Evolutionary conservation across 106 monocot species (phyloP).

Genomic region (Allium sativum): DNA sequence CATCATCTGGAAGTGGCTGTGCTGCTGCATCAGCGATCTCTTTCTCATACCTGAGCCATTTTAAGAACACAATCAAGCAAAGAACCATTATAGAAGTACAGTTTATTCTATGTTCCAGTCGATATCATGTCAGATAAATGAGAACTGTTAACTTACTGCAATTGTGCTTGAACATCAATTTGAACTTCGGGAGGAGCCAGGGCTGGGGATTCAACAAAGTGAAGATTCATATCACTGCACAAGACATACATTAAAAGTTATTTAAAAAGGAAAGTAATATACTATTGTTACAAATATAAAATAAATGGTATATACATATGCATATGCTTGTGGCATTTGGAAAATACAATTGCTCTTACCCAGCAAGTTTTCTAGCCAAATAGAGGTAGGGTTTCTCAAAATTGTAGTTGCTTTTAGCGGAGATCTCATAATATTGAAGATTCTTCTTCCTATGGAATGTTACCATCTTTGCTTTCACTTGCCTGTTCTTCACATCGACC

Average conservation of each 20-base stretch:
- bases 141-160: slow-evolving; percentile 16
- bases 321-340: too few relatives aligned
- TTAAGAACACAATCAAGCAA: too few relatives aligned
- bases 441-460: slow-evolving; percentile 45
- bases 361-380: slow-evolving; percentile 41
- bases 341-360: slow-evolving; percentile 7
- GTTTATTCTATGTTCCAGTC: background rate
- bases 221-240: slow-evolving; percentile 36
- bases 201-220: slow-evolving; percentile 52
- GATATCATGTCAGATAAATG: background rate
- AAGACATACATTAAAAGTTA: background rate
- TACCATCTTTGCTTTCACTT: slow-evolving; percentile 34
- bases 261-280: background rate
- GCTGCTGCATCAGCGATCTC: slow-evolving; percentile 42
- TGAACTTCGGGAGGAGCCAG: slow-evolving; percentile 57
- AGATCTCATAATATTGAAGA: slow-evolving; percentile 39
- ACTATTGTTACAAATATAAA: background rate
- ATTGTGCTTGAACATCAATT: slow-evolving; percentile 35
- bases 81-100: background rate
- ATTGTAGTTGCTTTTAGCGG: slow-evolving; percentile 43
- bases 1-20: slow-evolving; percentile 64
- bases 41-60: slow-evolving; percentile 30
- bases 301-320: too few relatives aligned
- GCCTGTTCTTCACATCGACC: slow-evolving; percentile 42
- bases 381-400: slow-evolving; percentile 39